Evolutionary conservation across 805 yeast genomes (phyloP).

Genomic region (Metschnikowia sp.): DNA sequence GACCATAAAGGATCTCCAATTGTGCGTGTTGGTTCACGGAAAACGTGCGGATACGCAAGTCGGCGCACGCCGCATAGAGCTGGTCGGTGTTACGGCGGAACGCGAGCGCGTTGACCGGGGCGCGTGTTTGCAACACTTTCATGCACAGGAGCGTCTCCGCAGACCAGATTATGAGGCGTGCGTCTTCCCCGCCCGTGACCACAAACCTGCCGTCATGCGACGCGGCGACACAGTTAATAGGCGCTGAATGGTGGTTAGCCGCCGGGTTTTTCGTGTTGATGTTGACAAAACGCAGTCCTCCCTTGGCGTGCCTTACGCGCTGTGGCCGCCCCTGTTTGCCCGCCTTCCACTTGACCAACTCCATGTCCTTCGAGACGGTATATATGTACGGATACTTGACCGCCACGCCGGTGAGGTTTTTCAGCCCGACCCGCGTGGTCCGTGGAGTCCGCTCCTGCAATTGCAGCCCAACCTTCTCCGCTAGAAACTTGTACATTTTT

Average conservation of each 20-base stretch:
- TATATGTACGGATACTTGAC: conserved; percentile 60
- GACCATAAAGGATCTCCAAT: conserved; percentile 89
- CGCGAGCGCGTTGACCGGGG: conserved; percentile 65
- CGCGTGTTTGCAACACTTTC: conserved; percentile 74
- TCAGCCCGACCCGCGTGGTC: conserved; percentile 59
- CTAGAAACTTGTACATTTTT: conserved; percentile 66
- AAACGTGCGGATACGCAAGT: conserved; percentile 83
- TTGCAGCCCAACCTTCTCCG: conserved; percentile 44
- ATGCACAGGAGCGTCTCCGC: conserved; percentile 71
- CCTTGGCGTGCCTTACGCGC: conserved; percentile 61
- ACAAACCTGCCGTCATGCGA: conserved; percentile 84
- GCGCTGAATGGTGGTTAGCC: conserved; percentile 72
- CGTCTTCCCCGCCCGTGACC: conserved; percentile 88
- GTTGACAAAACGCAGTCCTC: conserved; percentile 48
- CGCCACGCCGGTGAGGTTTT: conserved; percentile 54
- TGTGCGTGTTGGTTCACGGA: conserved; percentile 84
- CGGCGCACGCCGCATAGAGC: conserved; percentile 89
- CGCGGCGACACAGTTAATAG: conserved; percentile 74
- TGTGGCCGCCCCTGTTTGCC: conserved; percentile 48
- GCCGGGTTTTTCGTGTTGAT: conserved; percentile 45
- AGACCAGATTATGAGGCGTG: conserved; percentile 81
- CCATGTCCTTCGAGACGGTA: conserved; percentile 79
- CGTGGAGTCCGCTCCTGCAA: conserved; percentile 31
- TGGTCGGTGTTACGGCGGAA: conserved; percentile 83
- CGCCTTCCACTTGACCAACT: conserved; percentile 75